Conservation (phyloP, 352 stramenopile species). For the Phytophthora sojae region DNA sequence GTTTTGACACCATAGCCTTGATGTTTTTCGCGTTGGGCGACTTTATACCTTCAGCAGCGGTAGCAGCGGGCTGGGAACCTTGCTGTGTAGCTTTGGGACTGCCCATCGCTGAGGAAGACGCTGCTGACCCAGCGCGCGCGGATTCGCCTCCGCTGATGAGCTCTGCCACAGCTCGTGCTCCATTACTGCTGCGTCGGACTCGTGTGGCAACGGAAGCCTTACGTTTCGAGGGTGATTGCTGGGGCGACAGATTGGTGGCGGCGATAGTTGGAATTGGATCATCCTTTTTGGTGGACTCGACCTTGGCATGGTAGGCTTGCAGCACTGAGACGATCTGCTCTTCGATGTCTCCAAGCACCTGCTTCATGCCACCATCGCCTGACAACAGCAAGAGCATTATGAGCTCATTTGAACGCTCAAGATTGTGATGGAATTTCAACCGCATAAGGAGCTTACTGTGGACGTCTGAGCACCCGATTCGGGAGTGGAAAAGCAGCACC, state of each 20-base stretch:
- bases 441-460: constrained; percentile 46
- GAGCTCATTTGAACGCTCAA: background rate
- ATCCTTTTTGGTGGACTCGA: constrained; percentile 52
- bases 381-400: background rate
- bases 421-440: background rate
- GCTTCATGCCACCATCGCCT: constrained; percentile 72
- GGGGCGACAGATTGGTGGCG: constrained; percentile 11
- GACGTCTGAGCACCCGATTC: constrained; percentile 75
- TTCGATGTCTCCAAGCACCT: constrained; percentile 79
- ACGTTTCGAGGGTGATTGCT: constrained; percentile 27
- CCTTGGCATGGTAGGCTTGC: constrained; percentile 74
- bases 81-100: constrained; percentile 16
- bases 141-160: constrained; percentile 9
- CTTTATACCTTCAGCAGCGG: constrained; percentile 25
- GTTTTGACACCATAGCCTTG: constrained; percentile 56
- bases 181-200: constrained; percentile 22
- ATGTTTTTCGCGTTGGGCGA: constrained; percentile 41
- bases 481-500: constrained; percentile 66
- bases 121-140: constrained; percentile 13
- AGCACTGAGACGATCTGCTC: constrained; percentile 74
- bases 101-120: constrained; percentile 2
- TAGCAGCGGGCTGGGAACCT: constrained; percentile 3
- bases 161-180: constrained; percentile 6
- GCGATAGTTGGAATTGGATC: constrained; percentile 10
- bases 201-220: constrained; percentile 24